Evolutionary conservation across 139 green algal genomes (phyloP), one percentile per base, ranked within the genome.

Genomic region (Volvox africanus): DNA sequence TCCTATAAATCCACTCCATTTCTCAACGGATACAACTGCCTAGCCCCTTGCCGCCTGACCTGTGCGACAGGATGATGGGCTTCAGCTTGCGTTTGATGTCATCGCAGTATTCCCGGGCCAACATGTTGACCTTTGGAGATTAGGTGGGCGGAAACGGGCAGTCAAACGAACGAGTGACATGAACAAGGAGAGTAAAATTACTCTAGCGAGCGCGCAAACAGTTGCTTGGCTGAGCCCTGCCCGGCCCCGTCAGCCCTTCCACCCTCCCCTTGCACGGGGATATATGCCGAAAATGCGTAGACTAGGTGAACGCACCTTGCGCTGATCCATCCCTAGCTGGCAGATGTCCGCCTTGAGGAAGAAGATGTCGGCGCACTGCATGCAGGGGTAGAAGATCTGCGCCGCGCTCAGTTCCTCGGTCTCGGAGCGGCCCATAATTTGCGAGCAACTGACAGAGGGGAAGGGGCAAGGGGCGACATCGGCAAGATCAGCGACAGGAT

Each of bases 331-430:
- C 82, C 98, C 98, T 86, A 99, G 96, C 95, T 99, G 98, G 95
- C 98, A 99, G 94, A 99, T 99, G 96, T 99, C 98, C 20, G 98
- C 98, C 95, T 99, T 99, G 55, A 99, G 95, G 96, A 99, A 99
- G 96, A 99, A 99, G 94, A 99, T 99, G 96, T 94, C 92, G 6
- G 92, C 92, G 82, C 92, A 94, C 87, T 92, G 98, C 98, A 99
- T 99, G 95, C 97, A 97, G 17, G 98, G 98, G 94, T 99, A 99
- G 94, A 99, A 99, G 89, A 99, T 99, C 94, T 99, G 98, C 14
- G 98, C 96, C 0, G 98, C 97, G 28, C 92, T 96, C 28, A 99
- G 94, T 44, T 99, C 98, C 78, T 99, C 98, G 14, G 93, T 97
- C 94, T 99, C 98, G 61, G 65, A 93, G 86, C 98, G 96, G 9